A percentile compares a stretch with the other conserved stretches of the same genome.
Evolutionary conservation across 78 protist genomes (phyloP).

Genomic region (Goniomonas avonlea): DNA sequence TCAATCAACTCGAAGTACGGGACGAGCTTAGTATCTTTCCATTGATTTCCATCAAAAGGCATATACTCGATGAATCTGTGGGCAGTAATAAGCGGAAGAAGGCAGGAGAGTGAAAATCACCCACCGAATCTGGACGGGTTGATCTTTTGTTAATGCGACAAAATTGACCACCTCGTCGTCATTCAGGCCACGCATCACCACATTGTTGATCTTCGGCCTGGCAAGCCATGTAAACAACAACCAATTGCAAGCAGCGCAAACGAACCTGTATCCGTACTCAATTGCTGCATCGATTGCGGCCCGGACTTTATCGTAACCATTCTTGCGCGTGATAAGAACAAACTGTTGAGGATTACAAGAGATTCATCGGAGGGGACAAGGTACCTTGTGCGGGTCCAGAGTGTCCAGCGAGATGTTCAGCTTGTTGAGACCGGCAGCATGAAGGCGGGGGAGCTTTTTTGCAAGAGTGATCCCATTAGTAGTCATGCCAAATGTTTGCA

Average conservation of each 20-base stretch:
- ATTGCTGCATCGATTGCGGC: conserved; percentile 25
- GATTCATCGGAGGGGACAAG: no score
- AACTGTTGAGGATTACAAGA: no score
- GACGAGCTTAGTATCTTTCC: conserved; percentile 61
- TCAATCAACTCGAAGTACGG: conserved; percentile 53
- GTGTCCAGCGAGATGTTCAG: conserved; percentile 78
- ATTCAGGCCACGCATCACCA: conserved; percentile 69
- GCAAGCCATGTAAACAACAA: neutral
- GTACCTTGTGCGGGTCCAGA: conserved; percentile 27
- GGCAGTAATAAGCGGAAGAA: neutral
- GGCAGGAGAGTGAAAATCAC: neutral
- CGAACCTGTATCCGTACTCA: neutral
- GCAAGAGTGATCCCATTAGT: conserved; percentile 68
- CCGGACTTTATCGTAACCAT: conserved; percentile 42
- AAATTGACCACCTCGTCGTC: conserved; percentile 68
- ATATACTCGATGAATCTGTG: conserved; percentile 74
- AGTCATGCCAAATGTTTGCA: conserved; percentile 56
- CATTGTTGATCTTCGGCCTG: conserved; percentile 62
- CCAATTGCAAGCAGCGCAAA: no score
- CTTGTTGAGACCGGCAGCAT: conserved; percentile 39
- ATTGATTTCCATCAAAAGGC: conserved; percentile 80
- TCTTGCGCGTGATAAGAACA: conserved; percentile 55
- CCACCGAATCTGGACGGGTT: conserved; percentile 10
- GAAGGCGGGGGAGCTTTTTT: conserved; percentile 36
- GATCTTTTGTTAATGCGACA: conserved; percentile 46